Evolutionary conservation across 768 basidiomycete species (phyloP), one percentile per base, ranked within the genome.

Genomic region (Candolleomyces aberdarensis): DNA sequence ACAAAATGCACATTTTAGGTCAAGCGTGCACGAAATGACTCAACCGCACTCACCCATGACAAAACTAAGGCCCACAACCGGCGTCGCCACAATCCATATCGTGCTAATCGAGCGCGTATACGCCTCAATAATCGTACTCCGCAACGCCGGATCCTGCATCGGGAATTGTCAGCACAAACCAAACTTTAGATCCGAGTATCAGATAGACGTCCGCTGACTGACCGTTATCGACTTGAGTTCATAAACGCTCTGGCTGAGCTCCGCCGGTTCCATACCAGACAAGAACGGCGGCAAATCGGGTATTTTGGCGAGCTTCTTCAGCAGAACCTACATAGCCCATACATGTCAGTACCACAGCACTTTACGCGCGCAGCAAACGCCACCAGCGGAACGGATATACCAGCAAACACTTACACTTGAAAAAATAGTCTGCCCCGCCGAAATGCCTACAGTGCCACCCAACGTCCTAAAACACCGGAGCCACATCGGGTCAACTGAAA

Each of bases 401-500:
- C 41, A 9, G 41, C 64, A 8, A 61, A 51, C 43, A 72, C 80
- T 59, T 69, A 88, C 82, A 58, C 82, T 85, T 0, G 85, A 72
- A 60, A 86, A 88, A 61, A 92, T 86, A 3, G 86, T 84, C 65
- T 91, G 86, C 19, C 90, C 89, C 47, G 91, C 67, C 0, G 91
- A 80, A 59, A 93, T 84, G 10, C 89, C 89, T 22, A 92, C 78
- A 0, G 91, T 88, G n/a, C 86, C 91, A 10, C 91, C 91, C 40
- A 92, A 70, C 4, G 82, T 84, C 63, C 89, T 88, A 64, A 14
- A 56, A 43, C 46, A 26, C 11, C 3, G 36, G 48, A 20, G 63
- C 48, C 32, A 6, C 47, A 46, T 62, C 40, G 61, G 39, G 40
- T 50, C 36, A 41, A n/a, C 63, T 17, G 29, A 31, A 19, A 39